A percentile compares a stretch with the other conserved stretches of the same genome.
Conservation (phyloP, 2,329 filamentous ascomycete species). For the Ophiostoma novo-ulmi region DNA sequence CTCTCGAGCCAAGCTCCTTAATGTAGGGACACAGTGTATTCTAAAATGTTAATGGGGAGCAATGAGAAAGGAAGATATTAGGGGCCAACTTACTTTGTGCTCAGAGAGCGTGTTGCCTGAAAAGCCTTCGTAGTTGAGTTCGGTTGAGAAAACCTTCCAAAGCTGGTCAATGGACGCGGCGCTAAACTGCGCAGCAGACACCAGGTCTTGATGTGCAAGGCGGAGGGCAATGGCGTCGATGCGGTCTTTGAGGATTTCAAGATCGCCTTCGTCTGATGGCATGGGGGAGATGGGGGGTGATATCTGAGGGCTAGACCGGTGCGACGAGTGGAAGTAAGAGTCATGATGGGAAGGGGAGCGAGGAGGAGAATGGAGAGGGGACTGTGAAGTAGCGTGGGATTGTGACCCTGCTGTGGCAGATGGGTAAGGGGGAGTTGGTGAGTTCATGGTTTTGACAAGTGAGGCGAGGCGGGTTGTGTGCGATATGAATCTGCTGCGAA, state of each 20-base stretch:
- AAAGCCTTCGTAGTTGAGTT: constrained; percentile 55
- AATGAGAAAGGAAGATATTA: neutral
- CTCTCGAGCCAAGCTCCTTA: constrained; percentile 51
- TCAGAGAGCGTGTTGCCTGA: constrained; percentile 49
- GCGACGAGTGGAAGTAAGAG: neutral
- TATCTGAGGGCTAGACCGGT: constrained; percentile 4
- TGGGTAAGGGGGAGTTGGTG: constrained; percentile 39
- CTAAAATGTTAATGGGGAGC: constrained; percentile 36
- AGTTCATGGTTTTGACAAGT: constrained; percentile 40
- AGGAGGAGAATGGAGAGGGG: constrained; percentile 28
- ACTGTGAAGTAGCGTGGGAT: neutral
- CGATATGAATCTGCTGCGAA: neutral
- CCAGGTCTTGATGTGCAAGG: constrained; percentile 41
- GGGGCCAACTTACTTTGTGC: constrained; percentile 47
- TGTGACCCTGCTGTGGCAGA: neutral
- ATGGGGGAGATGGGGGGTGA: constrained; percentile 22
- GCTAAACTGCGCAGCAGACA: constrained; percentile 17
- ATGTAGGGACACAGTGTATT: constrained; percentile 58
- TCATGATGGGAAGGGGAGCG: constrained; percentile 18
- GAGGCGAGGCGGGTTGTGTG: neutral
- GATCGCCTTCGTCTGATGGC: constrained; percentile 38
- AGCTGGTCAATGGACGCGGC: constrained; percentile 42
- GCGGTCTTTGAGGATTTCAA: constrained; percentile 56
- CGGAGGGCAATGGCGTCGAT: constrained; percentile 53
- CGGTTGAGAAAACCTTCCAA: constrained; percentile 55